Evolutionary conservation across 352 stramenopile genomes (phyloP), one percentile per base, ranked within the genome.

Genomic region (Phytopythium aichiense): DNA sequence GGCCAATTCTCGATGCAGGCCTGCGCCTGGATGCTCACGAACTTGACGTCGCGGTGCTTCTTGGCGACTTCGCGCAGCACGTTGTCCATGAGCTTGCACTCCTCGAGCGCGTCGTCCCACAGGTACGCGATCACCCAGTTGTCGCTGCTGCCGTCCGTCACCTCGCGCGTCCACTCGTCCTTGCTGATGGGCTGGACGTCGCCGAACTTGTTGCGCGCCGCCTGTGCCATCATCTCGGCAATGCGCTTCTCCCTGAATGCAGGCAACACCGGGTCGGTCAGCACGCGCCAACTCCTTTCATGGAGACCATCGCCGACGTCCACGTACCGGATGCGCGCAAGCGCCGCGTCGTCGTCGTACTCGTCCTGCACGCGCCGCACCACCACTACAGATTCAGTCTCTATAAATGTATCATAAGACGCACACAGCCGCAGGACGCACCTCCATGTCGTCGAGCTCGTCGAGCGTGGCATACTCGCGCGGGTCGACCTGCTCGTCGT

Each of bases 1-100:
- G 92, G 92, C 91, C 90, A 98, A 71, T 98, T 97, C 71, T 97
- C 90, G 51, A 98, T 91, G 31, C 86, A 94, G 9, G 88, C 80
- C 59, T 92, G 87, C 33, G 86, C 89, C 60, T 94, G 87, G 64
- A 98, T 98, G 66, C 89, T 95, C 59, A 98, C 87, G 59, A 98
- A 97, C 72, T 98, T 98, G 61, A 98, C 77, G 60, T 96, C 88
- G 58, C 81, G 82, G 67, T 97, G 89, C 58, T 86, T 89, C 64
- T 81, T 82, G 23, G 89, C 90, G 22, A 98, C 77, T 20, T 74
- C 76, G 9, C 85, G 79, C 18, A 98, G 77, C 30, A 93, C 73
- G 61, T 94, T 77, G 61, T 97, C 89, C 85, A 98, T 94, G 48
- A 98, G 74, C 38, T 93, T 91, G 78, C 90, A 97, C 62, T 97